Evolutionary conservation across 768 basidiomycete species (phyloP), one percentile per base, ranked within the genome.

Genomic region (Termitomyces sp.): DNA sequence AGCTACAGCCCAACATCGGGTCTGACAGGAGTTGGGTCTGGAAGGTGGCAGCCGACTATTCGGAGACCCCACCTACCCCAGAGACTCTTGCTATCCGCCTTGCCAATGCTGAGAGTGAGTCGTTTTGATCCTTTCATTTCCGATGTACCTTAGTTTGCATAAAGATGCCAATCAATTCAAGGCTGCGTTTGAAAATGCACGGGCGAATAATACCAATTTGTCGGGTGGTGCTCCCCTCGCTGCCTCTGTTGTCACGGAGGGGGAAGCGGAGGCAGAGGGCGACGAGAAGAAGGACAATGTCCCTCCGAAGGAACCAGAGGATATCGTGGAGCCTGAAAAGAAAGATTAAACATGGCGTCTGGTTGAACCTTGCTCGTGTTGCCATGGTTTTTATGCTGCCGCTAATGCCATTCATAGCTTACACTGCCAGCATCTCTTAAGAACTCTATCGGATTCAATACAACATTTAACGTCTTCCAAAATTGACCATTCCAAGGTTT

Each of bases 1-100:
- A 76, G 63, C 86, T 99, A 62, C 93, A 96, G 68, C 92, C 95
- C 66, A 98, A 98, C 74, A 92, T 98, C 65, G 96, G 95, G 50
- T 98, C 95, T 49, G 97, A 99, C 77, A 83, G 97, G 73, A 96
- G 93, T 65, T 98, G 97, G 97, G 95, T 99, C 34, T 98, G 91
- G 89, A 96, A 97, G 71, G 94, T 96, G 51, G 81, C 85, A 51
- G 96, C 96, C 26, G 97, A 99, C 71, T 95, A 90, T 68, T 84
- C 96, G 51, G 97, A 99, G 69, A 77, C 80, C 51, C 93, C 90
- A 45, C 84, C 96, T 22, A 88, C 92, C 44, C 70, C 94, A 21
- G 97, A 98, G 75, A 99, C 97, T 24, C 85, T 99, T 58, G 97
- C 97, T 49, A 97, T 99, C 68, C 90, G 97, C 54, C 98, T 99